These are phyloP conservation scores for Davidsoniella eucalypti DNA, from an alignment of 2,329 filamentous ascomycete species.

Conservation along the genomic window DNA sequence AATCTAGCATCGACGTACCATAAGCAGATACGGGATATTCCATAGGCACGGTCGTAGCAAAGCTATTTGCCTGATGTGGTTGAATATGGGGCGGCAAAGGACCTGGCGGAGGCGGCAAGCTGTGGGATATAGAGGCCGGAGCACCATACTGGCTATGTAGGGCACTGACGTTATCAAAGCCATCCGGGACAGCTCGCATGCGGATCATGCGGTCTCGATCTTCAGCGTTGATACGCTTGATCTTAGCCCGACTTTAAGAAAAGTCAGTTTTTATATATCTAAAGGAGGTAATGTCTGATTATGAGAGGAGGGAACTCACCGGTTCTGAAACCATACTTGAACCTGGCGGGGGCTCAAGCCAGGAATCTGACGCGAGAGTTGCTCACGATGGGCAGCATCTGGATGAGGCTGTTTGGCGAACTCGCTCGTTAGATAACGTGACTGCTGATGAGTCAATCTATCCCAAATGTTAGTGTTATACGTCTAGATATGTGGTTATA, in stretches of 20 bases:
- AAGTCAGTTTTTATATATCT: background rate
- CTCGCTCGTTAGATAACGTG: constrained; percentile 93
- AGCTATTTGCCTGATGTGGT: no score
- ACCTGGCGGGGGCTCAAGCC: constrained; percentile 84
- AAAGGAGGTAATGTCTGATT: background rate
- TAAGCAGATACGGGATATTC: no score
- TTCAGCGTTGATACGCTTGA: constrained; percentile 54
- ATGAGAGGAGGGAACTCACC: constrained; percentile 37
- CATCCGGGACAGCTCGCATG: constrained; percentile 54
- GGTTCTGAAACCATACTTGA: constrained; percentile 97
- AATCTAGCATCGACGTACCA: no score
- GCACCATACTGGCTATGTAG: constrained; percentile 52
- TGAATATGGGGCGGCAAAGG: background rate
- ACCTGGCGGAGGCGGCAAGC: background rate
- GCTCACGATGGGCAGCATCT: constrained; percentile 76
- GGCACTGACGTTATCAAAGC: constrained; percentile 54
- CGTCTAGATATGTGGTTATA: background rate
- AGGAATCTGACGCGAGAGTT: constrained; percentile 76
- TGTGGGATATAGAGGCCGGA: constrained; percentile 22
- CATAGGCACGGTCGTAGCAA: no score
- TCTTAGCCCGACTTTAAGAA: constrained; percentile 38
- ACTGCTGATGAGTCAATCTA: constrained; percentile 89
- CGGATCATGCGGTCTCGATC: constrained; percentile 56
- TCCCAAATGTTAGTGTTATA: background rate
- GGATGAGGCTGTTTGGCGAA: constrained; percentile 90